Conservation (phyloP, 768 basidiomycete genomes). For the Tricholoma sp. region DNA sequence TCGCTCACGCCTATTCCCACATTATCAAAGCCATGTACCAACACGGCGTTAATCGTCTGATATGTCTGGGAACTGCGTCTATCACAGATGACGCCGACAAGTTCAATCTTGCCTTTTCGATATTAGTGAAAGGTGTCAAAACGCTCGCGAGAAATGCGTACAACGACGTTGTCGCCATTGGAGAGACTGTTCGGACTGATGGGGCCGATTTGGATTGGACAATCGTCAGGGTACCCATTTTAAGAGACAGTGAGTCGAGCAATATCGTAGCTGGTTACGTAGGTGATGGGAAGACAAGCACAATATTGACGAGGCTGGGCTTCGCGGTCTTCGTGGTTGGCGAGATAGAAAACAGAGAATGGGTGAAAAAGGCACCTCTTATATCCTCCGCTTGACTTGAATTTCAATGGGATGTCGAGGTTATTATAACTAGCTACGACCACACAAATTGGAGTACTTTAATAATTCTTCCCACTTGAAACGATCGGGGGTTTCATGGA, state of each 20-base stretch:
- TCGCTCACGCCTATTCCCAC: conserved; percentile 53
- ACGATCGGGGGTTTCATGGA: conserved; percentile 72
- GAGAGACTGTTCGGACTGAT: conserved; percentile 45
- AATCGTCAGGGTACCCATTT: conserved; percentile 59
- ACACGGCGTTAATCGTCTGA: conserved; percentile 49
- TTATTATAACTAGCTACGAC: no score
- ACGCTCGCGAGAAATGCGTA: conserved; percentile 53
- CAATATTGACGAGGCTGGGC: conserved; percentile 47
- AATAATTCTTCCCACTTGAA: conserved; percentile 84
- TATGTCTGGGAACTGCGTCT: conserved; percentile 64
- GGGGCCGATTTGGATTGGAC: conserved; percentile 60
- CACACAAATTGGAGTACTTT: conserved; percentile 33
- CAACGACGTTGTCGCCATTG: conserved; percentile 62
- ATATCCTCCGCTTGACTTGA: conserved; percentile 21
- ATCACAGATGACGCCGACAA: conserved; percentile 59
- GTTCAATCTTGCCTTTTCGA: conserved; percentile 39
- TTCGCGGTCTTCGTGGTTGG: conserved; percentile 57
- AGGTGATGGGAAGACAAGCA: conserved; percentile 54
- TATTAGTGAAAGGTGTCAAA: conserved; percentile 37
- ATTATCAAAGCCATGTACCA: conserved; percentile 55
- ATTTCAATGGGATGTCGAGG: neutral
- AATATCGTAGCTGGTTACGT: conserved; percentile 57
- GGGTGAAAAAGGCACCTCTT: conserved; percentile 50
- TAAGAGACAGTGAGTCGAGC: conserved; percentile 44
- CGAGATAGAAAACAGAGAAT: conserved; percentile 53